Evolutionary conservation across 768 basidiomycete species (phyloP), one percentile per base, ranked within the genome.

Genomic region (Cystobasidium onofrii): DNA sequence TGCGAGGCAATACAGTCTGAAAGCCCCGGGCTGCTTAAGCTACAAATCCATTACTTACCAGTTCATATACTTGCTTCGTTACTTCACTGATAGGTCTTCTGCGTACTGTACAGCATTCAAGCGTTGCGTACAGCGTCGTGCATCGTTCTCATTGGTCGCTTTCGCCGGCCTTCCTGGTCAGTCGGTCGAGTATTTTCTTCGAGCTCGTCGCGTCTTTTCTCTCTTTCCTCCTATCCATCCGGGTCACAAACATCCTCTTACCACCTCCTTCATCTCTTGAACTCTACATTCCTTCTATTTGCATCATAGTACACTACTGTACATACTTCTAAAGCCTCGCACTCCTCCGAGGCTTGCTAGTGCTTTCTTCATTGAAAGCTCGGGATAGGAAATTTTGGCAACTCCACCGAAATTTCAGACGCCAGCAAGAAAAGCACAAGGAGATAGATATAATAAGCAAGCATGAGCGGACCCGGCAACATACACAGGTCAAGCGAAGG

Each of bases 171-270:
- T n/a, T n/a, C 27, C 27, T 29, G 25, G 57, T 15, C 57, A 27
- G 20, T 4, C 39, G 25, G 6, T 13, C 4, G 25, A 60, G 20
- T 15, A 60, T 60, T 29, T 29, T 27, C 29, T 60, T 60, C 29
- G 57, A 23, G 15, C 57, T 27, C 27, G 57, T 60, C 33, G 15
- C 29, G 29, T 34, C 33, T 13, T 2, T 15, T 6, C 25, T 60
- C 13, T 34, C 57, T 60, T 29, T 60, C 57, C 57, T 60, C 57
- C 27, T 60, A 60, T 60, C 57, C 57, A 60, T 60, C 57, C 27
- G 57, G 57, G 57, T 60, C 57, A 60, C 57, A 12, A 27, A 29
- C 29, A 27, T 15, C 57, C 57, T 60, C 57, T 20, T 29, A 60
- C 15, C 12, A 29, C 33, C 57, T 60, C 18, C n/a, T 9, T n/a